These are phyloP conservation scores for Nitzschia putrida DNA, from an alignment of 108 stramenopile species.

Conservation along the genomic window DNA sequence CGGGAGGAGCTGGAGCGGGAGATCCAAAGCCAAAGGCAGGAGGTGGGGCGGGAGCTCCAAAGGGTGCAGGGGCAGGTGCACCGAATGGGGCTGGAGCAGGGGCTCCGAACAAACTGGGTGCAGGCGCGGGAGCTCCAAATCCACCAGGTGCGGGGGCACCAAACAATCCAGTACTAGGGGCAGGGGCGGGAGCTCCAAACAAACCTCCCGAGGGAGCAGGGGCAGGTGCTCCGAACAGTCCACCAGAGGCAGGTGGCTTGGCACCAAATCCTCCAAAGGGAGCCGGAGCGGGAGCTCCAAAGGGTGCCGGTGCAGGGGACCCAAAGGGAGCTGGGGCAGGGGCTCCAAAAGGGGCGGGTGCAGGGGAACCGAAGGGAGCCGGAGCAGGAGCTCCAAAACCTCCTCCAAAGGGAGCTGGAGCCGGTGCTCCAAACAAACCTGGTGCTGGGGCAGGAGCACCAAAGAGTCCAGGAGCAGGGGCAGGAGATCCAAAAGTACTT, in stretches of 20 bases:
- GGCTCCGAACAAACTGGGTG: slow-evolving; percentile 71
- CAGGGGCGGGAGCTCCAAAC: slow-evolving; percentile 54
- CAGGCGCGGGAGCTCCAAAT: slow-evolving; percentile 27
- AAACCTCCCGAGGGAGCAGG: slow-evolving; percentile 50
- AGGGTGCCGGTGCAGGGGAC: slow-evolving; percentile 49
- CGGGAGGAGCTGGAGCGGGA: slow-evolving; percentile 40
- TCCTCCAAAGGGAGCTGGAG: slow-evolving; percentile 42
- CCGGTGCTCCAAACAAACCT: slow-evolving; percentile 38
- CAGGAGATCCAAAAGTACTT: slow-evolving; percentile 49
- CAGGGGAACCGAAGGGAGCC: slow-evolving; percentile 49
- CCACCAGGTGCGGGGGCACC: slow-evolving; percentile 63
- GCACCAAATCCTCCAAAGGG: slow-evolving; percentile 37
- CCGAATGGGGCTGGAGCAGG: slow-evolving; percentile 71
- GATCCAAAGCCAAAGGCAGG: slow-evolving; percentile 38
- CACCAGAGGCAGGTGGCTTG: slow-evolving; percentile 25
- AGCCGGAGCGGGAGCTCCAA: slow-evolving; percentile 59
- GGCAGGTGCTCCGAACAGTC: slow-evolving; percentile 46
- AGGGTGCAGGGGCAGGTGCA: slow-evolving; percentile 58
- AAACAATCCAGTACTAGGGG: slow-evolving; percentile 42
- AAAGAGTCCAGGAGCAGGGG: slow-evolving; percentile 42
- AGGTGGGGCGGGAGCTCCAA: slow-evolving; percentile 62
- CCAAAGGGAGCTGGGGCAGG: slow-evolving; percentile 51
- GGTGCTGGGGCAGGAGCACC: slow-evolving; percentile 43
- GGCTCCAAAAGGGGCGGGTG: slow-evolving; percentile 51
- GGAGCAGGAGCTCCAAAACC: slow-evolving; percentile 47